Conservation (phyloP, 1,139 yeast species). For the Saccharomyces hybrid region DNA sequence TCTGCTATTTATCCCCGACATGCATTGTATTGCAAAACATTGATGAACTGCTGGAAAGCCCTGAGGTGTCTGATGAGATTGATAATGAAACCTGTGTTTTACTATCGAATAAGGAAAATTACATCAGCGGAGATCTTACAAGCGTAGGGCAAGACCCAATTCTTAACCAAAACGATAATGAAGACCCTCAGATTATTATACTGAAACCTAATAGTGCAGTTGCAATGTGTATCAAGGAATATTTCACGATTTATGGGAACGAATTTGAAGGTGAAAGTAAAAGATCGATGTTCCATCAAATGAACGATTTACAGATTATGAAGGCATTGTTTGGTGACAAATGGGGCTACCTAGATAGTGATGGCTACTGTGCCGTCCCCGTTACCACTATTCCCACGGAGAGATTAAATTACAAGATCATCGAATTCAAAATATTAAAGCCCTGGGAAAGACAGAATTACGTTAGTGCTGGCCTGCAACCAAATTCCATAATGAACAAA, state of each 20-base stretch:
- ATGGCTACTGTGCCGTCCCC: conserved; percentile 14
- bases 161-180: background rate
- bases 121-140: background rate
- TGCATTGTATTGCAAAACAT: conserved; percentile 24
- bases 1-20: conserved; percentile 29
- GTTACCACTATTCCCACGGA: background rate
- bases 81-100: conserved; percentile 25
- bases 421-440: conserved; percentile 10
- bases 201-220: conserved; percentile 28
- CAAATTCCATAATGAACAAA: conserved; percentile 2
- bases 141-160: background rate
- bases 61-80: conserved; percentile 22
- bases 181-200: conserved; percentile 20
- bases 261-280: conserved; percentile 14
- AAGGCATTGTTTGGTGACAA: conserved; percentile 27
- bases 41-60: conserved; percentile 25
- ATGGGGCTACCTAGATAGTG: conserved; percentile 24
- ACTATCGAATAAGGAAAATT: conserved; percentile 10
- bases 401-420: conserved; percentile 5
- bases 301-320: conserved; percentile 22
- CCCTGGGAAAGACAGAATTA: conserved; percentile 12
- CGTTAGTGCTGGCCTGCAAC: conserved; percentile 2
- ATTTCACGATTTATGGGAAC: conserved; percentile 27
- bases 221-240: conserved; percentile 29
- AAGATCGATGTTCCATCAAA: conserved; percentile 11